These are phyloP conservation scores for Chenopodium album DNA, from an alignment of 148 eudicot species.

Conservation along the genomic window DNA sequence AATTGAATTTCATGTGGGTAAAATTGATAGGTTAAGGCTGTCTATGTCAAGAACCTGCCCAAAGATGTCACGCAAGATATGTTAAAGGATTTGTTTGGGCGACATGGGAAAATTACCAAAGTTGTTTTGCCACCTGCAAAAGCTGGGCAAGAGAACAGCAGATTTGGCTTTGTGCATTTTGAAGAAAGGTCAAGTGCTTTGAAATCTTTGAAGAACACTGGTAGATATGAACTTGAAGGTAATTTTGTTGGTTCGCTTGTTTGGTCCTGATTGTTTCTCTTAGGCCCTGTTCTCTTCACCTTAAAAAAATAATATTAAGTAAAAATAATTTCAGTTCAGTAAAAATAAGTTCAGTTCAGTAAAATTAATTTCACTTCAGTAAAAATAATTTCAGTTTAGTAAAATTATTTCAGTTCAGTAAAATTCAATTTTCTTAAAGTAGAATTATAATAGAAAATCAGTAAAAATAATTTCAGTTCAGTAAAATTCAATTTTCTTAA, in stretches of 20 bases:
- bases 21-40: constrained; percentile 74
- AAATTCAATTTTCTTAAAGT: too few species aligned
- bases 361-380: too few species aligned
- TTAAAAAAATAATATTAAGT: too few species aligned
- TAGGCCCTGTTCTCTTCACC: too few species aligned
- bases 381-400: too few species aligned
- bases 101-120: constrained; percentile 78
- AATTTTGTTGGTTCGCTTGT: constrained; percentile 20
- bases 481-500: too few species aligned
- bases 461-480: too few species aligned
- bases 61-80: constrained; percentile 66
- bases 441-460: too few species aligned
- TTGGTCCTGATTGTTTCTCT: background rate
- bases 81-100: constrained; percentile 68
- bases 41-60: constrained; percentile 89
- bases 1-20: constrained; percentile 3
- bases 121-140: constrained; percentile 92
- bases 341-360: too few species aligned
- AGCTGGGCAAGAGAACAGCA: constrained; percentile 85
- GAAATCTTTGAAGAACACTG: constrained; percentile 74
- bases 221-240: constrained; percentile 90
- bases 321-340: too few species aligned
- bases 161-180: constrained; percentile 95
- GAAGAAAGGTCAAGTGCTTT: constrained; percentile 75
- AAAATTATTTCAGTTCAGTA: too few species aligned